Evolutionary conservation across 1,139 yeast genomes (phyloP), one percentile per base, ranked within the genome.

Genomic region (Diutina rugosa): DNA sequence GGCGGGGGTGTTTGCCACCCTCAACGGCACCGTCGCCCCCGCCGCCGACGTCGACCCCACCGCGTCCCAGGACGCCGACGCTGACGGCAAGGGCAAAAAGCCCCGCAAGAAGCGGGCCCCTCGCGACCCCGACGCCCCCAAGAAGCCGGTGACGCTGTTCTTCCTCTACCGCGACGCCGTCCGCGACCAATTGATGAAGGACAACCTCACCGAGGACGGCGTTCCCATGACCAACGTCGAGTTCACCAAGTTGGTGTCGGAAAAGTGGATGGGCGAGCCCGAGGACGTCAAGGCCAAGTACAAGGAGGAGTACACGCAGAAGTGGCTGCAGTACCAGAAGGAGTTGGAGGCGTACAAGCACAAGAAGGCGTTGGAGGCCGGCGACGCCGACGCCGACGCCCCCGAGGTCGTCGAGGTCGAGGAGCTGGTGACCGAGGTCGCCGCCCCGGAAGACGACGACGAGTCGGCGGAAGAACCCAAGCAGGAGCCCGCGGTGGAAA

Each of bases 61-160:
- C 14, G 48, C 14, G 7, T 7, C n/a, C n/a, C 29, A 28, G 18
- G 51, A 12, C 5, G 29, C 7, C 14, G 51, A 48, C 7, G 38
- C 7, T 6, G 51, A 21, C 41, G 41, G 9, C 7, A 29, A 48
- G 21, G 41, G 18, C 16, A 30, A 30, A 29, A n/a, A n/a, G 41
- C 16, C 32, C 6, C 26, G 28, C 26, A n/a, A n/a, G 18, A 30
- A 28, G 21, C 35, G 44, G 21, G 32, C 30, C 10, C 21, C 21
- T 4, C 6, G n/a, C 12, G 53, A 49, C 44, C 53, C 53, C 44
- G 18, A 49, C 16, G 53, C 53, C 14, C 53, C 53, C 28, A 49
- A 49, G 45, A 49, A 30, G 44, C 53, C 53, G 6, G 41, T 49
- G 44, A 49, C 53, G n/a, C 41, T 49, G 53, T 49, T 49, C 44